Evolutionary conservation across 2,329 filamentous ascomycete species (phyloP).

Genomic region (Seiridium unicorne): DNA sequence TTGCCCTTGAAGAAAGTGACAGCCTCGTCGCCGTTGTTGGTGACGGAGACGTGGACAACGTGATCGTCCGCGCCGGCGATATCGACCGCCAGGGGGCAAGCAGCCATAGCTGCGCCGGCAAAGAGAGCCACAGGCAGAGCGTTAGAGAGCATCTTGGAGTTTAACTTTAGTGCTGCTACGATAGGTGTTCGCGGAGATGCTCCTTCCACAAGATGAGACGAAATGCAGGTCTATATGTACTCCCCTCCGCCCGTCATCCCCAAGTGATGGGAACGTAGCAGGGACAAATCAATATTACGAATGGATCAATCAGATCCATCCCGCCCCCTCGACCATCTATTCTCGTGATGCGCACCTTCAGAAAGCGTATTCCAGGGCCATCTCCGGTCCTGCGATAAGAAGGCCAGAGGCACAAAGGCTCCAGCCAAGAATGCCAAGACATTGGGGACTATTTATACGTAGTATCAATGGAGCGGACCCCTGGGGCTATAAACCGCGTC

Average conservation of each 20-base stretch:
- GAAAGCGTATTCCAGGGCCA: not conserved
- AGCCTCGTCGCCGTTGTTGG: slow-evolving; percentile 7
- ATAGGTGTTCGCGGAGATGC: not conserved
- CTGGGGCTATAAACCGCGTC: not conserved
- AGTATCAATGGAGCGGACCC: slow-evolving; percentile 2
- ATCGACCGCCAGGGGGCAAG: slow-evolving; percentile 6
- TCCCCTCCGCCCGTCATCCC: not conserved
- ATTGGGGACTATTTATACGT: not conserved
- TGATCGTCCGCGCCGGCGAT: not conserved
- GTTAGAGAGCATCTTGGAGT: slow-evolving; percentile 2
- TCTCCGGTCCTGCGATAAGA: slow-evolving; percentile 3
- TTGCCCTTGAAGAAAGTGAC: slow-evolving; percentile 9
- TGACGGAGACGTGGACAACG: slow-evolving; percentile 1
- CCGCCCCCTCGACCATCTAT: not conserved
- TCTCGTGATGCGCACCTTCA: not conserved
- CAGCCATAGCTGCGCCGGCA: slow-evolving; percentile 6
- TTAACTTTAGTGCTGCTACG: not conserved
- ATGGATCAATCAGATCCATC: not conserved
- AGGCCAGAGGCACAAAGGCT: not conserved
- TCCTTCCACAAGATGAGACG: not conserved
- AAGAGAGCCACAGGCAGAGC: slow-evolving; percentile 1
- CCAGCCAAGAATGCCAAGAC: slow-evolving; percentile 3
- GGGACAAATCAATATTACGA: too few relatives aligned
- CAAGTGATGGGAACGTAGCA: too few relatives aligned
- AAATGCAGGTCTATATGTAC: slow-evolving; percentile 4